Evolutionary conservation across 805 yeast species (phyloP).

Genomic region (Kodamaea kaohsiungensis): DNA sequence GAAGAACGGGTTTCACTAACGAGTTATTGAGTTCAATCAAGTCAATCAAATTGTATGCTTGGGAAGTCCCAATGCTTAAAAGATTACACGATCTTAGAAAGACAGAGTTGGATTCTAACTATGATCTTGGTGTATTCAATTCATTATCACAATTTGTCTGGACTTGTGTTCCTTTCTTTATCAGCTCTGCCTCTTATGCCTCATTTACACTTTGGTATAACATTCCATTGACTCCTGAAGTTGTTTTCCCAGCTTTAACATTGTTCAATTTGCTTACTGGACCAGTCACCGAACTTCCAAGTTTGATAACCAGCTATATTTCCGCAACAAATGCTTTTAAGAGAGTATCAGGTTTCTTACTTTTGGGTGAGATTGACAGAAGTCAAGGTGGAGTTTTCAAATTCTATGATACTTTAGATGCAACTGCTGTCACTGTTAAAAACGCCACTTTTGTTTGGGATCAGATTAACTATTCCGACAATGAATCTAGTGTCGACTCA

Average conservation of each 20-base stretch:
- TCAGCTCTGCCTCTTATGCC: constrained; percentile 61
- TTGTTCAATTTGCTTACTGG: constrained; percentile 57
- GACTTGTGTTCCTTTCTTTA: constrained; percentile 65
- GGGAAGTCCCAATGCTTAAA: constrained; percentile 66
- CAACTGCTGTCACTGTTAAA: constrained; percentile 35
- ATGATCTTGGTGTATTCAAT: constrained; percentile 46
- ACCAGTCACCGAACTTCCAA: constrained; percentile 61
- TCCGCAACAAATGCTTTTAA: constrained; percentile 59
- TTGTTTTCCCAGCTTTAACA: constrained; percentile 68
- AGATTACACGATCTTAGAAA: constrained; percentile 54
- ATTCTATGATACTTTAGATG: neutral
- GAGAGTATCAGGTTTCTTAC: constrained; percentile 52
- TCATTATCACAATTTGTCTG: constrained; percentile 56
- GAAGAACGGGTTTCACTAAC: constrained; percentile 56
- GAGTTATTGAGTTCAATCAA: constrained; percentile 63
- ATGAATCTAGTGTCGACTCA: constrained; percentile 30
- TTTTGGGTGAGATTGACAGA: constrained; percentile 31
- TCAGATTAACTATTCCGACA: constrained; percentile 29
- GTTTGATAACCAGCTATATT: constrained; percentile 52
- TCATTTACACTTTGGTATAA: constrained; percentile 46
- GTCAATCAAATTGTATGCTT: constrained; percentile 65
- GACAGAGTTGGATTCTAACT: constrained; percentile 53
- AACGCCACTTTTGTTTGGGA: constrained; percentile 60
- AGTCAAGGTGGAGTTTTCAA: constrained; percentile 1
- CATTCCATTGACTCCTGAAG: constrained; percentile 61